These are phyloP conservation scores for Balakata baccata DNA, from an alignment of 345 rosid species.

Conservation along the genomic window DNA sequence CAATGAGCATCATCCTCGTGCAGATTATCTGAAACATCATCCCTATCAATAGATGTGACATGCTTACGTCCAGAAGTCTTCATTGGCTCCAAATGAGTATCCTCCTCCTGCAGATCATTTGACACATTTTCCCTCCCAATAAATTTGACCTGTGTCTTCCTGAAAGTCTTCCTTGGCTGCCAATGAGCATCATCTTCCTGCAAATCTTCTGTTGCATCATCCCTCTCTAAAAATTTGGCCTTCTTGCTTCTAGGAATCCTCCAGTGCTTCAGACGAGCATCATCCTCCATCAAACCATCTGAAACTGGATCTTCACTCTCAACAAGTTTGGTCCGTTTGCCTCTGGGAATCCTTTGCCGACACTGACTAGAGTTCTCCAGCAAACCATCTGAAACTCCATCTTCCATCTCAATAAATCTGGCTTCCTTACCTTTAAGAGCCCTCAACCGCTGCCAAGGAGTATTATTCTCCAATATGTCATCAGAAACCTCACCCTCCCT, in stretches of 20 bases:
- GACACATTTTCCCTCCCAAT: constrained; percentile 29
- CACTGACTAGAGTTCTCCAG: constrained; percentile 21
- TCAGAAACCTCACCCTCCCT: constrained; percentile 50
- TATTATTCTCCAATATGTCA: constrained; percentile 39
- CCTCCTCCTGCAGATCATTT: constrained; percentile 26
- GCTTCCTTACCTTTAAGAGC: constrained; percentile 26
- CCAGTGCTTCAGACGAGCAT: constrained; percentile 19
- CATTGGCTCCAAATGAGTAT: constrained; percentile 17
- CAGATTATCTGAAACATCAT: constrained; percentile 34
- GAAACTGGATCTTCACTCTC: constrained; percentile 25
- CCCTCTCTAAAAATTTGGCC: constrained; percentile 22
- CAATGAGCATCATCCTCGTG: constrained; percentile 31
- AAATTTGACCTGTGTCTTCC: constrained; percentile 24
- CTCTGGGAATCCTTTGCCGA: constrained; percentile 22
- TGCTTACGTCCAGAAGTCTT: constrained; percentile 38
- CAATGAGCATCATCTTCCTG: constrained; percentile 19
- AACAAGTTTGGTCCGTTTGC: constrained; percentile 25
- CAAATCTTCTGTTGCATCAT: constrained; percentile 31
- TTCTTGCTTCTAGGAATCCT: constrained; percentile 28
- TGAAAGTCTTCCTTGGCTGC: constrained; percentile 24
- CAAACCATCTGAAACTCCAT: constrained; percentile 43
- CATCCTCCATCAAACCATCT: constrained; percentile 28
- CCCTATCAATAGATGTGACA: constrained; percentile 24
- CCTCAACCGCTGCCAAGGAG: constrained; percentile 30
- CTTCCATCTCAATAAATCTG: constrained; percentile 31